Base-by-base conservation (phyloP, 345 rosid genomes). In the Aquilaria yunnanensis region DNA sequence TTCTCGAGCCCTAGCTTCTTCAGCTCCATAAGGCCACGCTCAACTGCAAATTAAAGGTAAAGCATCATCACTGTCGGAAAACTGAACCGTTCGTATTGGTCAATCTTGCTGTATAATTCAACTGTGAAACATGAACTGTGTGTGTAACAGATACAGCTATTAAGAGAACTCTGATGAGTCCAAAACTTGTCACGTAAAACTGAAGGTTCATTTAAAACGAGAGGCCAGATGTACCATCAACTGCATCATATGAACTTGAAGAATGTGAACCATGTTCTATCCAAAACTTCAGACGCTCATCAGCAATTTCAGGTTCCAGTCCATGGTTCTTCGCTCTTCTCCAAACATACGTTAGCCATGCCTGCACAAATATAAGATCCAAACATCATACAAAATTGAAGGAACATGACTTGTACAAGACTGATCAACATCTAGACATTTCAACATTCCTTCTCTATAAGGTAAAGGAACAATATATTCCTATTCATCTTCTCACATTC, bases 311-410 rank as follows among this genome's bases (percentile, higher is more conserved):
- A 30, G 79, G 30, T 77, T 94, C 96, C 0, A 90, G 57, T 29
- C 75, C 88, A 73, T 85, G 92, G 47, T 72, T 73, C 64, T 69
- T 77, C 12, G 96, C 94, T 83, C 96, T 75, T 75, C 88, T 81
- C 99, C 99, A 94, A 51, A 86, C 88, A 63, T 88, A 88, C 34
- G 80, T 54, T 60, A 90, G 87, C 99, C 97, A 90, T 0, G 98
- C 97, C 96, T 93, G 71, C 63, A 64, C 33, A 37, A 41, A 11
- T 23, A 66, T 14, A 66, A 32, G 46, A 59, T 47, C 12, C 41
- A 55, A 55, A 41, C 2, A 56, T 49, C 2, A 56, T 49, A 14
- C 45, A 5, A 31, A 56, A 14, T 66, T n/a, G 32, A 37, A 37
- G 8, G 43, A 37, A 37, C 43, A 4, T 37, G 43, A 37, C 43